Evolutionary conservation across 2,329 filamentous ascomycete genomes (phyloP).

Genomic region (Cryoendolithus antarcticus): DNA sequence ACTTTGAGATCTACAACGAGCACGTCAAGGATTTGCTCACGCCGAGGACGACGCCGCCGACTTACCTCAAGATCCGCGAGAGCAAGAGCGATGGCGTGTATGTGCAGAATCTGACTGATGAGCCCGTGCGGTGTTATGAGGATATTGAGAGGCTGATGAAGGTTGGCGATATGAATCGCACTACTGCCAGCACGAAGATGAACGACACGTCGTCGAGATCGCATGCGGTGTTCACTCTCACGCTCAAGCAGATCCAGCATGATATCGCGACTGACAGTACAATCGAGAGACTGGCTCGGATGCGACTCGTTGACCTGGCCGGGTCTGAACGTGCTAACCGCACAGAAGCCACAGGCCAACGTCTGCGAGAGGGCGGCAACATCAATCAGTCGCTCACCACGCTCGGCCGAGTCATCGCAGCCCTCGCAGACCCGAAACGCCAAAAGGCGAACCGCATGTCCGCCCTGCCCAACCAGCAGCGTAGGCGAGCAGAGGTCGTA

Average conservation of each 20-base stretch:
- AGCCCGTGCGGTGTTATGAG: constrained; percentile 71
- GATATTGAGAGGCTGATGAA: constrained; percentile 90
- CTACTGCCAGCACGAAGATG: constrained; percentile 93
- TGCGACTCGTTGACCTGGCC: constrained; percentile 86
- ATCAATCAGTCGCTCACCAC: constrained; percentile 99
- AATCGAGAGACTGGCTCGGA: constrained; percentile 85
- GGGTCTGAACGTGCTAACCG: constrained; percentile 91
- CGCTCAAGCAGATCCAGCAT: constrained; percentile 95
- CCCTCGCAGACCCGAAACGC: constrained; percentile 59
- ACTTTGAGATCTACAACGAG: constrained; percentile 99
- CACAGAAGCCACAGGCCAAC: constrained; percentile 84
- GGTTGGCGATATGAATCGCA: constrained; percentile 75
- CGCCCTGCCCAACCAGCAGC: constrained; percentile 32
- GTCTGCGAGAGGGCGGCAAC: constrained; percentile 87
- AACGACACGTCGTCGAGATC: constrained; percentile 96
- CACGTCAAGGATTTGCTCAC: constrained; percentile 90
- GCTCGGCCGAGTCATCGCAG: constrained; percentile 87
- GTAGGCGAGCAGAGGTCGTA: constrained; percentile 46
- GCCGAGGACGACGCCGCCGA: constrained; percentile 63
- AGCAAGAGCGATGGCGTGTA: constrained; percentile 91
- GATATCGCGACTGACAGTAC: constrained; percentile 96
- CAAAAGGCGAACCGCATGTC: constrained; percentile 29
- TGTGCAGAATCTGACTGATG: constrained; percentile 90
- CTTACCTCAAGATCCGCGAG: constrained; percentile 95
- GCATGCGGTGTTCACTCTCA: constrained; percentile 95